phyloP scores from a whole-genome alignment of 768 basidiomycete genomes.

The Pleurotus sapidus region DNA sequence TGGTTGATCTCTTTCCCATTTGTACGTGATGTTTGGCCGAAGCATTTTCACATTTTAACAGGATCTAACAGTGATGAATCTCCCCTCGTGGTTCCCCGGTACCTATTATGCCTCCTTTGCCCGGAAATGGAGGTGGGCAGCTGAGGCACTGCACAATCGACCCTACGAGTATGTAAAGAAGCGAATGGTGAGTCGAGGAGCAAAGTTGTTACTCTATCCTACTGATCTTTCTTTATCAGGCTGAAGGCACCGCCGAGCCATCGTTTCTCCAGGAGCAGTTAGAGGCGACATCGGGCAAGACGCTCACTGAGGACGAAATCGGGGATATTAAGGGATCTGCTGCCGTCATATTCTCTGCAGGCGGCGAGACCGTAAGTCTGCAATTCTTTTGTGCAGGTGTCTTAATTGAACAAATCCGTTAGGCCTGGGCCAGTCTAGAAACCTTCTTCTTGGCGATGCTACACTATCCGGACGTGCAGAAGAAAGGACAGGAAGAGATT shows the following conservation, averaged over 20 bases:
- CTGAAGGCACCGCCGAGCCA: constrained; percentile 13
- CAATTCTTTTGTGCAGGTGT: neutral
- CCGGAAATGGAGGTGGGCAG: constrained; percentile 21
- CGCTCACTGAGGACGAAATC: constrained; percentile 14
- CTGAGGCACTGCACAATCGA: constrained; percentile 27
- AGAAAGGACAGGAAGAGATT: constrained; percentile 25
- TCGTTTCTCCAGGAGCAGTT: constrained; percentile 21
- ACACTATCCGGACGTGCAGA: constrained; percentile 20
- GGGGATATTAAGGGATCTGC: constrained; percentile 20
- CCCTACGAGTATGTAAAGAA: constrained; percentile 26
- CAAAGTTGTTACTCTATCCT: neutral
- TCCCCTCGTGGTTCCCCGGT: constrained; percentile 38
- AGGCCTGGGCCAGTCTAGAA: constrained; percentile 10
- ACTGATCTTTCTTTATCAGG: constrained; percentile 2
- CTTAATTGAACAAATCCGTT: neutral
- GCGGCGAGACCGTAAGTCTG: neutral
- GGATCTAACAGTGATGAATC: constrained; percentile 27
- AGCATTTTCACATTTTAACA: neutral
- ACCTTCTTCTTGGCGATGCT: constrained; percentile 26
- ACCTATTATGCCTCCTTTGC: constrained; percentile 32
- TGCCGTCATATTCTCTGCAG: constrained; percentile 26
- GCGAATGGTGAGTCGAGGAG: constrained; percentile 22
- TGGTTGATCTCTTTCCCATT: constrained; percentile 20
- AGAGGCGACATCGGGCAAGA: constrained; percentile 6
- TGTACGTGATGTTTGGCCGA: constrained; percentile 10